Evolutionary conservation across 805 yeast genomes (phyloP), one percentile per base, ranked within the genome.

Genomic region (Yarrowia bubula): DNA sequence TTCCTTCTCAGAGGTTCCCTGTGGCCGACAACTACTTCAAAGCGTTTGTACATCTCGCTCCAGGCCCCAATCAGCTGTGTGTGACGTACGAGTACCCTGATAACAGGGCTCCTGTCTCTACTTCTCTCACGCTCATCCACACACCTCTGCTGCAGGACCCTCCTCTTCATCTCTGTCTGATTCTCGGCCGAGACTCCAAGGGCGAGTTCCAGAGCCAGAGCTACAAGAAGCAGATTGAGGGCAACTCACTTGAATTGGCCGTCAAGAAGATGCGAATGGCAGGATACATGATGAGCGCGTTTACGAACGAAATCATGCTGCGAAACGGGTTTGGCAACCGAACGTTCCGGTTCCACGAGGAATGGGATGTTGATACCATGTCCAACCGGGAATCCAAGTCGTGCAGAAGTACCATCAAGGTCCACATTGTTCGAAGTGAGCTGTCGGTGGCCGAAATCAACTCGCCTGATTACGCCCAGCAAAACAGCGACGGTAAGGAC

Each of bases 221-320:
- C 15, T 72, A 72, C 60, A 75, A 75, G 55, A 53, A 58, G 15
- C 65, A 69, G 38, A 65, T 67, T 31, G 95, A 89, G 69, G 87
- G 86, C 1, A 86, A 89, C 67, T 84, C 80, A 13, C 70, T 92
- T 22, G 86, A 86, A n/a, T 73, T 86, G 5, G 97, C 97, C 0
- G 77, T 89, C 17, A 79, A 78, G 68, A 90, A 90, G 73, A 73
- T 93, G 68, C 84, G 95, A 70, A 84, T 91, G 67, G 97, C 90
- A 3, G 96, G 89, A 4, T 81, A 96, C 70, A 75, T 92, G 75
- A 90, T 90, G 96, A 93, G 90, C 71, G 96, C 97, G 0, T 92
- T 83, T 74, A 92, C 98, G 0, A 86, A 85, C 70, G 98, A 92
- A 70, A 97, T 92, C 72, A 90, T 93, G 96, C 75, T 85, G 63